These are phyloP conservation scores for Bisporella sp. DNA, from an alignment of 2,329 filamentous ascomycete species.

Conservation along the genomic window DNA sequence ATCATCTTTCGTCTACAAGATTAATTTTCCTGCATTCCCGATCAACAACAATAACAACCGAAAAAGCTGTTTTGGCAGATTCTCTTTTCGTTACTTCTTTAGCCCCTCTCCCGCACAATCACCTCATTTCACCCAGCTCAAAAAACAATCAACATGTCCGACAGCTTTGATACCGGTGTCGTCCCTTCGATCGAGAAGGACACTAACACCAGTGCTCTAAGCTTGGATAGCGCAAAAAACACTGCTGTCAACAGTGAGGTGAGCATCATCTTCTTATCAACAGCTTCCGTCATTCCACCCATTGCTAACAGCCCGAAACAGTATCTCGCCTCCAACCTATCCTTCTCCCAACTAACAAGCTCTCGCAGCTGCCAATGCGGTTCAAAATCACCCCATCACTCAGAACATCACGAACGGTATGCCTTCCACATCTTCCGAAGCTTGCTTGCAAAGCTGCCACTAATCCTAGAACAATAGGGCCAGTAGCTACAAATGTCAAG, in stretches of 20 bases:
- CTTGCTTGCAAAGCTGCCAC: not conserved
- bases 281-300: not conserved
- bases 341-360: slow-evolving; percentile 14
- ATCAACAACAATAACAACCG: no score
- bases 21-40: no score
- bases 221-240: slow-evolving; percentile 18
- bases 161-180: slow-evolving; percentile 10
- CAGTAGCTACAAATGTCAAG: slow-evolving; percentile 52
- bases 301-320: slow-evolving; percentile 20
- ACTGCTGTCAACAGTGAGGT: slow-evolving; percentile 23
- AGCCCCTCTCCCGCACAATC: not conserved
- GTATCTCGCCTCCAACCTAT: slow-evolving; percentile 14
- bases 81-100: not conserved
- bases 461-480: slow-evolving; percentile 34
- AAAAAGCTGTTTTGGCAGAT: not conserved
- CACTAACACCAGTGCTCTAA: not conserved
- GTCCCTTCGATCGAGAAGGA: slow-evolving; percentile 19
- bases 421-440: slow-evolving; percentile 6
- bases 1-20: no score
- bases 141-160: slow-evolving; percentile 13
- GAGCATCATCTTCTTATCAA: slow-evolving; percentile 4
- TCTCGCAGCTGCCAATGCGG: slow-evolving; percentile 22
- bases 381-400: slow-evolving; percentile 26
- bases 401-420: slow-evolving; percentile 25
- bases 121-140: not conserved